These are phyloP conservation scores for Wallacemonas sp. DNA, from an alignment of 208 protist species.

Conservation along the genomic window DNA sequence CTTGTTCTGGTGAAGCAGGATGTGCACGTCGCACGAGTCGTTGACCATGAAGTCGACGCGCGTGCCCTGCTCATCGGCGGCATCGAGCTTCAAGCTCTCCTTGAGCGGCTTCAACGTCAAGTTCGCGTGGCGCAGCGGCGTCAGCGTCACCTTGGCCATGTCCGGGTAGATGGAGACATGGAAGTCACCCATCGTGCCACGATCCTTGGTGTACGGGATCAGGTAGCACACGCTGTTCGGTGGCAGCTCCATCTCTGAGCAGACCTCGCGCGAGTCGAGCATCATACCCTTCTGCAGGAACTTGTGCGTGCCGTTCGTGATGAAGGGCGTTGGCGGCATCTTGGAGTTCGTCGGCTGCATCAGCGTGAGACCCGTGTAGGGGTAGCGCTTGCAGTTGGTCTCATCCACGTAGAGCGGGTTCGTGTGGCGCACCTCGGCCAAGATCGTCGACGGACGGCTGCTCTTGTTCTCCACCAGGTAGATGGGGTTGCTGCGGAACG, in stretches of 20 bases:
- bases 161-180: conserved; percentile 83
- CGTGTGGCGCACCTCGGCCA: conserved; percentile 62
- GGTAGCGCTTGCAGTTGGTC: conserved; percentile 71
- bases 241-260: conserved; percentile 74
- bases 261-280: conserved; percentile 80
- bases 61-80: conserved; percentile 30
- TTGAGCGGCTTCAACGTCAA: conserved; percentile 55
- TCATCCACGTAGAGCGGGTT: conserved; percentile 54
- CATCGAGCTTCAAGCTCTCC: conserved; percentile 30
- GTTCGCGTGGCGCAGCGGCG: conserved; percentile 64
- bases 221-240: conserved; percentile 78
- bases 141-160: conserved; percentile 75
- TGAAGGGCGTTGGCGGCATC: conserved; percentile 65
- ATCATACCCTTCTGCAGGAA: conserved; percentile 84
- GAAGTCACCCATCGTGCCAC: conserved; percentile 65
- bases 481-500: conserved; percentile 86
- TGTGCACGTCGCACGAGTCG: conserved; percentile 77
- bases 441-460: conserved; percentile 55
- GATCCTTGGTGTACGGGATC: conserved; percentile 80
- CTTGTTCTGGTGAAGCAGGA: conserved; percentile 73
- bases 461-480: conserved; percentile 85
- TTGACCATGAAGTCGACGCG: conserved; percentile 68
- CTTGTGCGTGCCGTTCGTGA: conserved; percentile 71
- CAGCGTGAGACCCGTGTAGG: conserved; percentile 76
- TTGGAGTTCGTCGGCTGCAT: conserved; percentile 66